Base-by-base conservation (phyloP, 768 basidiomycete genomes). In the Omphalotus guepiniiformis region DNA sequence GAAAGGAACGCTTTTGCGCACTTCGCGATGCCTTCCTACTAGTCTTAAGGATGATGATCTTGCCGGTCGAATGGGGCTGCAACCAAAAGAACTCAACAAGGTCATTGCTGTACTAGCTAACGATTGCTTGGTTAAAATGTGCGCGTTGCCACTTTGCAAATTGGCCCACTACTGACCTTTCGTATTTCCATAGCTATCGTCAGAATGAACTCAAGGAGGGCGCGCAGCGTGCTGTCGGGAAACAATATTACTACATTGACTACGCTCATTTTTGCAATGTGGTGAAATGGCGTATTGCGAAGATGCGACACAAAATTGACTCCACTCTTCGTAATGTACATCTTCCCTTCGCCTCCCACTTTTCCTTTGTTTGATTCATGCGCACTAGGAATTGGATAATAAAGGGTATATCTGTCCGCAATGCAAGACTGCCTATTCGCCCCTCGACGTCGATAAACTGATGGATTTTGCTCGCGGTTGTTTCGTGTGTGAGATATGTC, bases 351-450 rank as follows among this genome's bases (percentile, higher is more conserved):
- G n/a, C n/a, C n/a, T 18, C 21, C 18, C 27, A 13, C 4, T 15
- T 43, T 40, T 26, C 29, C 1, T 38, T 27, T 9, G 12, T 25
- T 4, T 29, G 16, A 16, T 5, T 7, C 5, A 43, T 26, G 21
- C 13, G 11, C 5, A 6, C 27, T 58, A 97, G 94, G 93, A 97
- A 70, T 81, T 96, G 51, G 92, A 94, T 53, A 91, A 93, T 63
- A 91, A 95, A 67, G 96, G 95, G n/a, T 98, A 96, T 65, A 83
- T 94, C 49, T 99, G 95, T 64, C 86, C 93, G 2, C 80, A 82
- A 55, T 97, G 94, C 72, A 79, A 80, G 49, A 82, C 83, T 57
- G 80, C 82, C 1, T 99, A 92, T 65, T 78, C 86, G 1, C 82
- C 91, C 0, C 73, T 99, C 12, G 93, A 98, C 51, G 87, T 84